Percentiles rank a stretch among this genome's conserved stretches.
phyloP scores from a whole-genome alignment of 2,329 filamentous ascomycete genomes.

The Cordyceps pruinosa region DNA sequence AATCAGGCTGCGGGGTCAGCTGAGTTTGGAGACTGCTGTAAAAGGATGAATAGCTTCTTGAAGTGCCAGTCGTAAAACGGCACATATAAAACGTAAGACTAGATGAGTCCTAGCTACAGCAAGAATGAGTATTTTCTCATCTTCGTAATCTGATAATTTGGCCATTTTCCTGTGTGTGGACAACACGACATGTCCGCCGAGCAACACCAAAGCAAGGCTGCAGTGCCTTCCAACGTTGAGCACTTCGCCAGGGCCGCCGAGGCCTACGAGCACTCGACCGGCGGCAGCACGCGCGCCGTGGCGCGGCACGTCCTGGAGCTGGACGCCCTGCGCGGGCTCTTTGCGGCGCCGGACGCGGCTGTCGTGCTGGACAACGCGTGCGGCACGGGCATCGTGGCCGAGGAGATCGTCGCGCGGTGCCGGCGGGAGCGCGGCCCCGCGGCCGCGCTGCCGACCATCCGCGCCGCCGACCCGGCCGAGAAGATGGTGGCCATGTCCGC shows the following conservation, averaged over 20 bases:
- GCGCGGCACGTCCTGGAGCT: slow-evolving; percentile 13
- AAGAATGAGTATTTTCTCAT: too few species aligned
- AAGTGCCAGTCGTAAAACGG: too few species aligned
- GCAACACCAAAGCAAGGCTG: background rate
- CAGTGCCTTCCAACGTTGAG: background rate
- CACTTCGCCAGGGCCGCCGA: slow-evolving; percentile 10
- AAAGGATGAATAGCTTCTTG: background rate
- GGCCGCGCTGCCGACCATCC: slow-evolving; percentile 5
- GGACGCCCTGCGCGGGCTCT: background rate
- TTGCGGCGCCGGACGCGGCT: background rate
- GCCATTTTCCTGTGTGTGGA: background rate
- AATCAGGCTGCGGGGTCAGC: background rate
- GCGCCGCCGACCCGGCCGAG: slow-evolving; percentile 17
- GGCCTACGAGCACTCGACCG: slow-evolving; percentile 16
- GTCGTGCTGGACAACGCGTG: slow-evolving; percentile 24
- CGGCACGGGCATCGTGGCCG: slow-evolving; percentile 21
- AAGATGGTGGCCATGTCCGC: slow-evolving; percentile 18
- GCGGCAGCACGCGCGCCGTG: slow-evolving; percentile 17
- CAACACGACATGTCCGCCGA: background rate
- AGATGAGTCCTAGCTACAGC: too few species aligned
- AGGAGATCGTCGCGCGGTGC: slow-evolving; percentile 15
- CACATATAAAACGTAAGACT: background rate
- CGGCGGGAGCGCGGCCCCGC: background rate
- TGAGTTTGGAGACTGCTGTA: background rate
- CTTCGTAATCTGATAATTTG: too few species aligned